A percentile compares a stretch with the other conserved stretches of the same genome.
Conservation (phyloP, 306 rosid species). For the Prunus armeniaca region DNA sequence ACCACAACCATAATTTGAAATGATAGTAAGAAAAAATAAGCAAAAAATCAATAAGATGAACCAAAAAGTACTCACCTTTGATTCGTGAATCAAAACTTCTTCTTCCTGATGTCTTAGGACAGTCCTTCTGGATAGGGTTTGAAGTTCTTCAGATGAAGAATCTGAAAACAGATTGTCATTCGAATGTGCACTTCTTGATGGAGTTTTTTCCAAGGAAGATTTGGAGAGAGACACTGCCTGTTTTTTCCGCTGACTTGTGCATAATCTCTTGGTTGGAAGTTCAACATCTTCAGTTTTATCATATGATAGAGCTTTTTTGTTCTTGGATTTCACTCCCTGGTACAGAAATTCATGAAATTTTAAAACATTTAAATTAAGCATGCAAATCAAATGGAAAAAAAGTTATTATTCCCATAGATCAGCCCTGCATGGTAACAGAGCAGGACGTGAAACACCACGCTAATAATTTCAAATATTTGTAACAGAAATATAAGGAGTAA, state of each 20-base stretch:
- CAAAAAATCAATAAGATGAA: neutral
- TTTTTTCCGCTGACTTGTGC: neutral
- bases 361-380: neutral
- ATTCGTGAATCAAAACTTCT: neutral
- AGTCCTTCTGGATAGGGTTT: neutral
- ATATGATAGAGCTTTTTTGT: neutral
- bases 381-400: neutral
- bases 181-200: neutral
- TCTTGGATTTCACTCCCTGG: neutral
- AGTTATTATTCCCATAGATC: neutral
- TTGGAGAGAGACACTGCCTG: neutral
- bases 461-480: neutral
- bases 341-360: neutral
- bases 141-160: constrained; percentile 1
- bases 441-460: neutral
- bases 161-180: neutral
- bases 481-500: neutral
- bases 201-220: neutral
- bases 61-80: neutral
- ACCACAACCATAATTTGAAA: neutral
- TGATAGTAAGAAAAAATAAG: neutral
- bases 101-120: neutral
- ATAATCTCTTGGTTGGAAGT: constrained; percentile 1
- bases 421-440: neutral
- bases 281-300: neutral